Percentiles rank a stretch among this genome's conserved stretches.
These are phyloP conservation scores for Monotropa hypopitys DNA, from an alignment of 179 eudicot species.

Conservation along the genomic window DNA sequence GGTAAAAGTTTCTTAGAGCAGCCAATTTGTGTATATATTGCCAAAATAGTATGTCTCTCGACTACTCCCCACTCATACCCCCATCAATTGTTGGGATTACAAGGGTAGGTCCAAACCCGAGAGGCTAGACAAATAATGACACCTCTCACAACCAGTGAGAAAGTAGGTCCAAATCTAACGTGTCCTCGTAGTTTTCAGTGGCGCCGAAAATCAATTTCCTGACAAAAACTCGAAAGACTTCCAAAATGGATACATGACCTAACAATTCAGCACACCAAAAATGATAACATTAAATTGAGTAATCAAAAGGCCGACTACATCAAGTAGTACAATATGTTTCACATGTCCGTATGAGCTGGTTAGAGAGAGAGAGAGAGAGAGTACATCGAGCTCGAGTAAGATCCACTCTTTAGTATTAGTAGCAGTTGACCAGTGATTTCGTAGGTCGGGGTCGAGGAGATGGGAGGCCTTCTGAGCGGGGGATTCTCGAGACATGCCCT, in stretches of 20 bases:
- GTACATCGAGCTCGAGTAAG: slow-evolving; percentile 64
- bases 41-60: too few relatives aligned
- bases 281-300: background rate
- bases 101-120: too few relatives aligned
- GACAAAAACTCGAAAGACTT: background rate
- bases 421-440: slow-evolving; percentile 68
- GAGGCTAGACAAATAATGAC: too few relatives aligned
- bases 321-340: background rate
- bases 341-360: background rate
- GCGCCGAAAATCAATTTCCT: background rate
- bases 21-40: too few relatives aligned
- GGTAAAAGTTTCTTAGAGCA: too few relatives aligned
- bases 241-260: background rate
- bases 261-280: background rate
- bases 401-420: slow-evolving; percentile 86
- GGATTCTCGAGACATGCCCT: slow-evolving; percentile 69
- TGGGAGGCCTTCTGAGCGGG: slow-evolving; percentile 51
- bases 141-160: background rate
- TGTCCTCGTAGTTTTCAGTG: background rate
- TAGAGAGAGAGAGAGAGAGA: background rate
- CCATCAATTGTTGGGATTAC: too few relatives aligned
- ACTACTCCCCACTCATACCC: too few relatives aligned
- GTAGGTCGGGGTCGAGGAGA: slow-evolving; percentile 56
- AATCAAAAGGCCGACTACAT: background rate
- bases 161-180: background rate